A percentile compares a stretch with the other conserved stretches of the same genome.
Evolutionary conservation across 805 yeast genomes (phyloP).

Genomic region (Pichia deserticola): DNA sequence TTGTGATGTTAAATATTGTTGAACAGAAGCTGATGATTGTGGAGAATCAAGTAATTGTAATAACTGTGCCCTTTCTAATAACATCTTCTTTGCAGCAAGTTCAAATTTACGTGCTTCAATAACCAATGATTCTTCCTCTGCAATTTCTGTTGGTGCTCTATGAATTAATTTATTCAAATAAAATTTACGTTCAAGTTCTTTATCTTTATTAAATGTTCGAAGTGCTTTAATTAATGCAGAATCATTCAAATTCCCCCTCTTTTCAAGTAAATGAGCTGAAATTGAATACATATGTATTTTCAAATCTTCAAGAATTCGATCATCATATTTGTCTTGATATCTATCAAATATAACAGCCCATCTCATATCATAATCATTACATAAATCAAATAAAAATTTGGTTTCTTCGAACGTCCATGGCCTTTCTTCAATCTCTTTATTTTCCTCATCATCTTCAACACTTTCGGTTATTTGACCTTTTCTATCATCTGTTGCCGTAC

Average conservation of each 20-base stretch:
- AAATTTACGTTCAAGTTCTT: conserved; percentile 72
- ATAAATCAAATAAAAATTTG: conserved; percentile 64
- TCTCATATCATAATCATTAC: conserved; percentile 49
- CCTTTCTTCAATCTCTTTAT: not conserved
- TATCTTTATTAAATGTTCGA: conserved; percentile 54
- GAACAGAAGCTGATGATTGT: conserved; percentile 64
- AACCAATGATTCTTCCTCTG: conserved; percentile 92
- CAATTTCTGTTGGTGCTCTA: conserved; percentile 92
- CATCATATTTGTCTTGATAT: conserved; percentile 32
- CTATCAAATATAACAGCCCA: conserved; percentile 67
- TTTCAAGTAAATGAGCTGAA: conserved; percentile 45
- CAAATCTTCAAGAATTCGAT: conserved; percentile 70
- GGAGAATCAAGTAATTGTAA: conserved; percentile 83
- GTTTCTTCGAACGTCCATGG: conserved; percentile 77
- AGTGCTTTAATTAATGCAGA: conserved; percentile 50
- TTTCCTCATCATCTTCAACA: not conserved
- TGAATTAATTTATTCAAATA: conserved; percentile 70
- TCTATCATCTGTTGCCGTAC: not conserved
- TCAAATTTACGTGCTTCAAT: conserved; percentile 91
- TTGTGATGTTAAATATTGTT: conserved; percentile 74
- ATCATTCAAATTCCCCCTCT: conserved; percentile 32
- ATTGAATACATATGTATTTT: conserved; percentile 75
- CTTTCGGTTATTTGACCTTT: not conserved
- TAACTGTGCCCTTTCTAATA: conserved; percentile 72
- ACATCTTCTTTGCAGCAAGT: conserved; percentile 82